A percentile compares a stretch with the other conserved stretches of the same genome.
Conservation (phyloP, 257 asterid genomes). For the Lavandula angustifolia region DNA sequence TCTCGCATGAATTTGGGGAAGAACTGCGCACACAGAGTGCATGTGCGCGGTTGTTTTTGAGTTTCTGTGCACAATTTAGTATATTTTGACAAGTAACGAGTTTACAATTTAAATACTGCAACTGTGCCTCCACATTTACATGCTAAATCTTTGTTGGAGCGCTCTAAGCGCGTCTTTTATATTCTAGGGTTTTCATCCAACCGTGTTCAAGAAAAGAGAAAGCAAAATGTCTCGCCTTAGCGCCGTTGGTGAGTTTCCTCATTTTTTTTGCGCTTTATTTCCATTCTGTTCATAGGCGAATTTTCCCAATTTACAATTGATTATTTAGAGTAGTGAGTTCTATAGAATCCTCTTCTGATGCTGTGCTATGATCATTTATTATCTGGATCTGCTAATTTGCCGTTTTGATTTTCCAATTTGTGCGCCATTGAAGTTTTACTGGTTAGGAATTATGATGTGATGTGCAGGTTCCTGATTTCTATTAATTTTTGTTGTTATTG, state of each 20-base stretch:
- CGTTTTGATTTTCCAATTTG: conserved; percentile 1
- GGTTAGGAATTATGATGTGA: background rate
- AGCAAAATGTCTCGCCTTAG: conserved; percentile 70
- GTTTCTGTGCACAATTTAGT: no score
- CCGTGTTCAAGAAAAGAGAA: background rate
- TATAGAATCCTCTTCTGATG: background rate
- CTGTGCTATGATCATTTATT: background rate
- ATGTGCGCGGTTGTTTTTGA: no score
- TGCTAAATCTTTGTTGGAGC: background rate
- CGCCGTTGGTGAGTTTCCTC: conserved; percentile 53
- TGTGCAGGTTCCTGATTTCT: background rate
- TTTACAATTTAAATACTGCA: no score
- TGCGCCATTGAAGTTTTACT: background rate
- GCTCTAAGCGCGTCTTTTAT: background rate
- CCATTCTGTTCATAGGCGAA: background rate
- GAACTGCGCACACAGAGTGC: no score
- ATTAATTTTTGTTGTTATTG: background rate
- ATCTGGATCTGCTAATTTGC: background rate
- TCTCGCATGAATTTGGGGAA: no score
- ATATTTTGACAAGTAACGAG: no score
- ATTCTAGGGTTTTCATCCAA: conserved; percentile 26
- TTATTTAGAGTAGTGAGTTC: background rate
- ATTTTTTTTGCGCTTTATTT: background rate
- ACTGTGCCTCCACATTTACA: conserved; percentile 1
- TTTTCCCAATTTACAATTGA: background rate